Conservation (phyloP, 1,284 basidiomycete genomes). For the Spongiforma sp. region DNA sequence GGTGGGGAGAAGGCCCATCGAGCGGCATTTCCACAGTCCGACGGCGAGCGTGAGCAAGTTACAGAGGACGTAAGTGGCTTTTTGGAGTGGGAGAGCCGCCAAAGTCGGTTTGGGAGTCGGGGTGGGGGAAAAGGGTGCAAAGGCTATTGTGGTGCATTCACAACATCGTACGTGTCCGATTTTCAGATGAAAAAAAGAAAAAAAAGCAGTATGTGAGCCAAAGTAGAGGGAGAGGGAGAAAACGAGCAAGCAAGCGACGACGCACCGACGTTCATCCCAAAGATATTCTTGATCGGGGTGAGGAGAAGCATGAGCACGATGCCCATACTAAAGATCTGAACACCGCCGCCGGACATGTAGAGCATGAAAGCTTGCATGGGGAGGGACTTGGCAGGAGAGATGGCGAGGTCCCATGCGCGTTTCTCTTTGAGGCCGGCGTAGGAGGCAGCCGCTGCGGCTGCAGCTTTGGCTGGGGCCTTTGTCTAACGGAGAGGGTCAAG, state of each 20-base stretch:
- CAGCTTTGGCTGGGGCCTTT: constrained; percentile 47
- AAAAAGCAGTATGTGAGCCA: neutral
- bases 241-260: too few species aligned
- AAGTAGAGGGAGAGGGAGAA: neutral
- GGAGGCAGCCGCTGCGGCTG: constrained; percentile 45
- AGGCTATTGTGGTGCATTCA: constrained; percentile 43
- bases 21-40: constrained; percentile 89
- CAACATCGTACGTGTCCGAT: neutral
- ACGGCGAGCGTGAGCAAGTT: constrained; percentile 78
- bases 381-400: constrained; percentile 83
- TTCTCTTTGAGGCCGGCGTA: constrained; percentile 76
- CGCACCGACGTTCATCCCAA: constrained; percentile 77
- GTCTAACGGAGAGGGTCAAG: constrained; percentile 39
- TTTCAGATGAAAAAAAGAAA: neutral
- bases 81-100: constrained; percentile 69
- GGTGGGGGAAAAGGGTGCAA: constrained; percentile 67
- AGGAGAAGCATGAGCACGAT: constrained; percentile 91
- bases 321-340: constrained; percentile 94
- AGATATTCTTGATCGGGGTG: constrained; percentile 80
- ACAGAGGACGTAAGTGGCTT: constrained; percentile 70
- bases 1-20: constrained; percentile 88
- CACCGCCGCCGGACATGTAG: constrained; percentile 93
- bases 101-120: constrained; percentile 47
- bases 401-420: constrained; percentile 88
- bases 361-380: constrained; percentile 97